A percentile compares a stretch with the other conserved stretches of the same genome.
Conservation (phyloP, 176 grass and related monocot species). For the Aegilops longissima region DNA sequence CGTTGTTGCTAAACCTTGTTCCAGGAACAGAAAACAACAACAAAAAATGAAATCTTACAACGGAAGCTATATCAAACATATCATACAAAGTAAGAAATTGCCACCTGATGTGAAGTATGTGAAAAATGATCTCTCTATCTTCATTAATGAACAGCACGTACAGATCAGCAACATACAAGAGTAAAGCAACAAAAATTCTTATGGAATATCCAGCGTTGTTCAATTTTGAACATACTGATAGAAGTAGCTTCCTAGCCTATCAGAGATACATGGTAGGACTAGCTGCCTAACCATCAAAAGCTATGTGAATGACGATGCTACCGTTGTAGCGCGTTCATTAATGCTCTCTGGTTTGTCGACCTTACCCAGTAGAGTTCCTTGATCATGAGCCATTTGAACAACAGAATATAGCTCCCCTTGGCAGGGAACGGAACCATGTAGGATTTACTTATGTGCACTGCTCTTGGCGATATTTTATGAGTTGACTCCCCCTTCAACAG, state of each 20-base stretch:
- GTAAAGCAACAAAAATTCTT: not conserved
- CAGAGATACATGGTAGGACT: not conserved
- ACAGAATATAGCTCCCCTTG: not conserved
- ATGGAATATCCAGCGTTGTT: conserved; percentile 1
- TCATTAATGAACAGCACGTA: not conserved
- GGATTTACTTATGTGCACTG: not conserved
- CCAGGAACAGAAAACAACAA: not conserved
- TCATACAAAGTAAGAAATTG: conserved; percentile 10
- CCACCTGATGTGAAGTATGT: conserved; percentile 1
- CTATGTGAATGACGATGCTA: not conserved
- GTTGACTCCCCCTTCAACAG: not conserved
- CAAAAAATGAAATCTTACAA: not conserved
- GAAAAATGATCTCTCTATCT: not conserved
- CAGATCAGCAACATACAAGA: not conserved
- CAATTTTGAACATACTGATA: not conserved
- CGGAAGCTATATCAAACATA: conserved; percentile 21
- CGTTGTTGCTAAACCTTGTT: not conserved
- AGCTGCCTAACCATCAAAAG: not conserved
- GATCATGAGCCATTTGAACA: not conserved
- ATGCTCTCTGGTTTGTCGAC: not conserved
- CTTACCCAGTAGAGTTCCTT: not conserved
- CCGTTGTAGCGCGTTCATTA: not conserved
- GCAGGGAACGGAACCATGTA: not conserved
- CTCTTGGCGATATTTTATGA: not conserved
- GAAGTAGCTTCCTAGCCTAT: not conserved